Percentiles rank a stretch among this genome's conserved stretches.
Evolutionary conservation across 169 alveolate genomes (phyloP).

Genomic region (Plasmodium chabaudi): DNA sequence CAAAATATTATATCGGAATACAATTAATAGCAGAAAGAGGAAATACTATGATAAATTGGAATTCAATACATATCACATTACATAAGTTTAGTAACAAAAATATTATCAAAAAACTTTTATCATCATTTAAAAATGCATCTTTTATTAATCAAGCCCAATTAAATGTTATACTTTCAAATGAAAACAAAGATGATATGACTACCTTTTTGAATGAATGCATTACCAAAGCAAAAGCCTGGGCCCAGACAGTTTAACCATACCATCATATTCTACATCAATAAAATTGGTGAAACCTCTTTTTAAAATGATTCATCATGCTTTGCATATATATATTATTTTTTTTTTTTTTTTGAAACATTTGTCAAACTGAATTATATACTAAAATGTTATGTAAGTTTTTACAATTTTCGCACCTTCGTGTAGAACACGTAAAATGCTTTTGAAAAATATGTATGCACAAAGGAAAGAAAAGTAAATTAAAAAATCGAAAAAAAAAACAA

Average conservation of each 20-base stretch:
- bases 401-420: too few relatives aligned
- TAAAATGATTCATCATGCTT: background rate
- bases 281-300: background rate
- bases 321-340: background rate
- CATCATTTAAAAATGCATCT: constrained; percentile 81
- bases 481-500: background rate
- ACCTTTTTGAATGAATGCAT: constrained; percentile 81
- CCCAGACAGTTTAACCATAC: constrained; percentile 71
- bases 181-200: constrained; percentile 79
- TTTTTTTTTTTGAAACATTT: background rate
- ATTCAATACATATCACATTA: constrained; percentile 78
- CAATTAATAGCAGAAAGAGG: constrained; percentile 83
- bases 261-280: background rate
- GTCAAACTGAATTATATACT: background rate
- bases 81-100: constrained; percentile 80
- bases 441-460: background rate
- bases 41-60: constrained; percentile 82
- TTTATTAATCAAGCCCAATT: constrained; percentile 78
- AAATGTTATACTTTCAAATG: constrained; percentile 49
- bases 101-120: constrained; percentile 77
- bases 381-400: background rate
- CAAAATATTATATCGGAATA: constrained; percentile 84
- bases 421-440: background rate
- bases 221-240: constrained; percentile 84
- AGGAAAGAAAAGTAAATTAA: background rate